Percentiles rank a stretch among this genome's conserved stretches.
Conservation (phyloP, 331 rosid genomes). For the Pyracantha coccinea region DNA sequence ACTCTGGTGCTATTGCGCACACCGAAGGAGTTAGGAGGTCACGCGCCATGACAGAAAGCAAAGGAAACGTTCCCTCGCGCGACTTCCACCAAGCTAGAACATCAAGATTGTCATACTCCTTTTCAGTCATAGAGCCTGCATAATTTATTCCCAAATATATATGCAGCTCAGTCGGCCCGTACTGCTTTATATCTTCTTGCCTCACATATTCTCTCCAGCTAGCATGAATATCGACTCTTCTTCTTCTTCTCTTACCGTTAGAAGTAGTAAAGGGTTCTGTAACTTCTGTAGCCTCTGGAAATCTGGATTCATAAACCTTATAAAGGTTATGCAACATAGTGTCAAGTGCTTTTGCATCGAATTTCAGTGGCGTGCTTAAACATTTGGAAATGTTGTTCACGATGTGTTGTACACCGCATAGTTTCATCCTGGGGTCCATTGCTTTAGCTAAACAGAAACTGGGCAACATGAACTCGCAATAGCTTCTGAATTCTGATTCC, state of each 20-base stretch:
- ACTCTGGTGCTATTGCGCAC: not conserved
- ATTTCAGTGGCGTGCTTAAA: not conserved
- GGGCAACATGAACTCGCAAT: not conserved
- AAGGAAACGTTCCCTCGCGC: not conserved
- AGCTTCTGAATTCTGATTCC: not conserved
- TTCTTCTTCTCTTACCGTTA: not conserved
- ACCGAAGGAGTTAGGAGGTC: not conserved
- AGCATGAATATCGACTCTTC: not conserved
- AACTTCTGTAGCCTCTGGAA: not conserved
- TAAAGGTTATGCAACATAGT: not conserved
- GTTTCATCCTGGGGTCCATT: not conserved
- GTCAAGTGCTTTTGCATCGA: not conserved
- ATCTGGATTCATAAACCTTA: not conserved
- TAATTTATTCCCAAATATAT: not conserved
- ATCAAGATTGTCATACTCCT: not conserved
- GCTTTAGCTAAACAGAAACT: conserved; percentile 1
- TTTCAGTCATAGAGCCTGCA: not conserved
- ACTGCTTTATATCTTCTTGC: not conserved
- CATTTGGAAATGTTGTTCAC: not conserved
- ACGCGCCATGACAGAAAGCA: not conserved
- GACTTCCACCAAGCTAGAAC: not conserved
- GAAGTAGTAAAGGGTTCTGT: not conserved
- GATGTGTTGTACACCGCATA: not conserved
- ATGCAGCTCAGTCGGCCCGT: not conserved
- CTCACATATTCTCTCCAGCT: not conserved